Evolutionary conservation across 331 rosid species (phyloP).

Genomic region (Spiraea crenata): DNA sequence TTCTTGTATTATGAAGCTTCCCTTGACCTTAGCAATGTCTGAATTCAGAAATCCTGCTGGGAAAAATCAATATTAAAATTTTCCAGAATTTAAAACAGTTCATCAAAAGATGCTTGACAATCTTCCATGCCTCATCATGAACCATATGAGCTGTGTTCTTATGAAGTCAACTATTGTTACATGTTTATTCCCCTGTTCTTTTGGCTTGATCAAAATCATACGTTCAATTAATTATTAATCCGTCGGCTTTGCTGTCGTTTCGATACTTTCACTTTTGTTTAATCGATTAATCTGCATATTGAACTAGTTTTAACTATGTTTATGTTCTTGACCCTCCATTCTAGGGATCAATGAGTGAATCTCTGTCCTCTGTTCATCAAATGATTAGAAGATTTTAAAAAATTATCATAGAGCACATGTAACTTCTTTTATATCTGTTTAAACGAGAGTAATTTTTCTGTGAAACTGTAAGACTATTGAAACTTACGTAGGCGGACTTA

Average conservation of each 20-base stretch:
- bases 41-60: slow-evolving; percentile 51
- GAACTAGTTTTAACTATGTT: neutral
- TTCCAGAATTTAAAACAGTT: neutral
- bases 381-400: slow-evolving; percentile 44
- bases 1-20: slow-evolving; percentile 54
- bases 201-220: slow-evolving; percentile 20
- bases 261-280: slow-evolving; percentile 32
- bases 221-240: slow-evolving; percentile 31
- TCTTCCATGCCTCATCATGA: slow-evolving; percentile 61
- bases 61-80: slow-evolving; percentile 28
- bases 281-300: slow-evolving; percentile 25
- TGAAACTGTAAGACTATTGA: too few species aligned
- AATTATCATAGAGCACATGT: neutral
- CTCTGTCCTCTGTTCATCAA: slow-evolving; percentile 42
- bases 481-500: too few species aligned
- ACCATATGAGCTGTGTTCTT: slow-evolving; percentile 69
- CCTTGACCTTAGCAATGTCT: slow-evolving; percentile 51
- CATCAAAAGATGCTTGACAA: slow-evolving; percentile 54
- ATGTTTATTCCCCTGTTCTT: slow-evolving; percentile 35
- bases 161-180: slow-evolving; percentile 52
- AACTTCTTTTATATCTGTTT: neutral
- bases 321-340: slow-evolving; percentile 31
- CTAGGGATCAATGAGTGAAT: slow-evolving; percentile 32
- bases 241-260: slow-evolving; percentile 62
- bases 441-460: too few species aligned